Conservation (phyloP, 179 eudicot genomes). For the Beta macrorhiza region DNA sequence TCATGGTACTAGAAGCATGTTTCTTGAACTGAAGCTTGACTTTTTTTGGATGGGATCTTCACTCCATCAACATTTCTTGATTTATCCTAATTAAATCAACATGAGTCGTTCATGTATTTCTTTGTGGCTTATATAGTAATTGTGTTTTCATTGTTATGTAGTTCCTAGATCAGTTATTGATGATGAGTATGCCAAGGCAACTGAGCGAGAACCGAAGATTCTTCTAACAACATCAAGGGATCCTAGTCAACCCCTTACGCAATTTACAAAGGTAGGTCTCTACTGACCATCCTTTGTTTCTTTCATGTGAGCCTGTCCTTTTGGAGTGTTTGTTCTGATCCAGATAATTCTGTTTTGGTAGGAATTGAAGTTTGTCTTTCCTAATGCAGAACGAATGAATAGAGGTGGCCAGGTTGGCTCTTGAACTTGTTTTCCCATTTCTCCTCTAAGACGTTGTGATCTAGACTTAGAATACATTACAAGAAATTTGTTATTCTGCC, state of each 20-base stretch:
- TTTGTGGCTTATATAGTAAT: neutral
- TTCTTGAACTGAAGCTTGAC: no score
- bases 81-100: neutral
- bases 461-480: neutral
- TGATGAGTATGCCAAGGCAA: conserved; percentile 88
- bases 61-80: no score
- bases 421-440: conserved; percentile 8
- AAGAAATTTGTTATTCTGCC: neutral
- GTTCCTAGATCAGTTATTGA: conserved; percentile 74
- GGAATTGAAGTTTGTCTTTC: conserved; percentile 88
- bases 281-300: neutral
- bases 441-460: conserved; percentile 1
- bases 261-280: conserved; percentile 74
- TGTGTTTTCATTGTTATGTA: conserved; percentile 19
- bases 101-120: neutral
- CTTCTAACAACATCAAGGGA: conserved; percentile 85
- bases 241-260: conserved; percentile 93
- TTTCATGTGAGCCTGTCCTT: conserved; percentile 5
- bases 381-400: conserved; percentile 83
- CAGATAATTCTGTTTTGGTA: conserved; percentile 30
- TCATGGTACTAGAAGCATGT: no score
- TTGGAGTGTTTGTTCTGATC: neutral
- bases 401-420: conserved; percentile 91
- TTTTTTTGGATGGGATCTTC: no score
- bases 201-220: conserved; percentile 82